Conservation (phyloP, 352 stramenopile species). For the Globisporangium nodosum region DNA sequence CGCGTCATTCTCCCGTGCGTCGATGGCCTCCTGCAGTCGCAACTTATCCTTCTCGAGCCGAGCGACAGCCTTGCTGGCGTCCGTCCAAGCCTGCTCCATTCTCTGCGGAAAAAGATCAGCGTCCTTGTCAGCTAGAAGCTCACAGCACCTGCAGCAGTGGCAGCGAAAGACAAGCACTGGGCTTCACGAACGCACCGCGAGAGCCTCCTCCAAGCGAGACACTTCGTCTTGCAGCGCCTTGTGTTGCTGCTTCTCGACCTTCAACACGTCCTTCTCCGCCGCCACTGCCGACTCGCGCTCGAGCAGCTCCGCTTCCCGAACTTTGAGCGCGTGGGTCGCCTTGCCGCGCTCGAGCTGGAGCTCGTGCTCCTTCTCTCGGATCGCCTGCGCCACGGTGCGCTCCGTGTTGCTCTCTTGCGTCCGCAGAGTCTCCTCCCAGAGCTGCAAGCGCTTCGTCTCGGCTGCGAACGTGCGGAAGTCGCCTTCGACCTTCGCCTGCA, state of each 20-base stretch:
- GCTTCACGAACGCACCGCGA: conserved; percentile 2
- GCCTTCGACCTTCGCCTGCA: conserved; percentile 37
- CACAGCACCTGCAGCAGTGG: no score
- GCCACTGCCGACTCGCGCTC: conserved; percentile 20
- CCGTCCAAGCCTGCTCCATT: conserved; percentile 6
- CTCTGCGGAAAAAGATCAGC: background rate
- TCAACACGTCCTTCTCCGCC: conserved; percentile 3
- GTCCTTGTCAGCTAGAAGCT: background rate
- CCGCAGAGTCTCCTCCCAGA: conserved; percentile 39
- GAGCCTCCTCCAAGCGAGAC: conserved; percentile 9
- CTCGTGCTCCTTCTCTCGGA: conserved; percentile 43
- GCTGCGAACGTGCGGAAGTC: conserved; percentile 40
- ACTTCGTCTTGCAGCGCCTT: conserved; percentile 10
- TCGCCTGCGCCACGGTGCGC: conserved; percentile 26
- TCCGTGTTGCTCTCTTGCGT: conserved; percentile 45
- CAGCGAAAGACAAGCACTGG: no score
- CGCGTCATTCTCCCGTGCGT: background rate
- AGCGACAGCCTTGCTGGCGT: background rate
- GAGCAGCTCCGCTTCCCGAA: conserved; percentile 24
- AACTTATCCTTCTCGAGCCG: conserved; percentile 19
- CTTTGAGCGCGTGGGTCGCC: conserved; percentile 19
- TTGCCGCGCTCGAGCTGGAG: conserved; percentile 41
- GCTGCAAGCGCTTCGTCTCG: conserved; percentile 40
- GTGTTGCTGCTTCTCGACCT: conserved; percentile 6
- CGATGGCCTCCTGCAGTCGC: conserved; percentile 16